Evolutionary conservation across 2,329 filamentous ascomycete species (phyloP), one percentile per base, ranked within the genome.

Genomic region (Penicillium corylophilum): DNA sequence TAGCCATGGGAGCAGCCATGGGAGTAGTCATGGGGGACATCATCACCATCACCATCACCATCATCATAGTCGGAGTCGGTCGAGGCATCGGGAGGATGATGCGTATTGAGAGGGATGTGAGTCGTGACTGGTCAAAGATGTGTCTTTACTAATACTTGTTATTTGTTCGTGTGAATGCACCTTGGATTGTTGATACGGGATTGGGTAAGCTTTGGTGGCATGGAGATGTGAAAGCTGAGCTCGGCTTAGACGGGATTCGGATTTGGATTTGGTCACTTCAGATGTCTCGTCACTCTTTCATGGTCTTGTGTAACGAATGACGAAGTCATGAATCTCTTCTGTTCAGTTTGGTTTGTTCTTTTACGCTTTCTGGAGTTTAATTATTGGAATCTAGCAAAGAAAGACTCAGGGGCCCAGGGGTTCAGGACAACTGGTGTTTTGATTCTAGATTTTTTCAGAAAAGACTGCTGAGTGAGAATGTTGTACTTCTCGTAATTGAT

Each of bases 41-140:
- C 64, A 62, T 47, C 60, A 56, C 24, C 64, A 62, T 22, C 51
- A 59, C 35, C 60, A 67, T 50, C 56, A 57, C 44, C 50, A 48
- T 44, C 36, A 39, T 24, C 42, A 51, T 36, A 55, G 54, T 54
- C 51, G 48, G 12, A 55, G 60, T 28, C 51, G 54, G 33, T 61
- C 58, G 2, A 52, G 54, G 20, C 50, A 61, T 42, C 48, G 31
- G 1, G 51, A 29, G 7, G 54, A 56, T 12, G 54, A 56, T 12
- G 53, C 55, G 36, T 47, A 53, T 38, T 50, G 28, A 22, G 44
- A 22, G 18, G 26, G 26, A 10, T 10, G 26, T 9, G 26, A 28
- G 1, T 28, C 9, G 9, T 7, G 12, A 35, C 9, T 31, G 24
- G 18, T 24, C 24, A 7, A 24, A 7, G 23, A 7, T 24, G 23